Evolutionary conservation across 768 basidiomycete genomes (phyloP).

Genomic region (Tulasnella sp.): DNA sequence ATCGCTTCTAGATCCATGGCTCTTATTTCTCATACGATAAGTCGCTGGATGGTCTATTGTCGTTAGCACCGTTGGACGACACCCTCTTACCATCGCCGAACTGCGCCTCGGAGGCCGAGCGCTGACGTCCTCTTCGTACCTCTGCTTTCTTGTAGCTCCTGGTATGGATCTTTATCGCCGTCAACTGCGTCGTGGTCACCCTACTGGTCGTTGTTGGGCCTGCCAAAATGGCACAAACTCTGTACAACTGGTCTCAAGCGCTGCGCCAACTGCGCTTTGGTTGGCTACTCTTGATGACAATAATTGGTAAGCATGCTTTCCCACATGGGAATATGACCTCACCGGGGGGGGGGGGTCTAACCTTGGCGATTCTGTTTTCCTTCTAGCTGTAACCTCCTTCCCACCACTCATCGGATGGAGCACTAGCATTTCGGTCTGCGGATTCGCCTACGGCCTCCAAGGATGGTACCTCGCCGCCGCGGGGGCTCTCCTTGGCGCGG

Average conservation of each 20-base stretch:
- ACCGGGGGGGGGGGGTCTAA: not conserved
- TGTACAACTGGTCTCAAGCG: constrained; percentile 63
- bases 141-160: constrained; percentile 43
- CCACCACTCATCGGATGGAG: constrained; percentile 66
- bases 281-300: constrained; percentile 51
- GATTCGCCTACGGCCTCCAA: constrained; percentile 77
- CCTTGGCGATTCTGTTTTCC: not conserved
- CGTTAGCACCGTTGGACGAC: not conserved
- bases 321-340: not conserved
- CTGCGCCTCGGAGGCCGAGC: not conserved
- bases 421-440: constrained; percentile 61
- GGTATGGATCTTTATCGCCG: constrained; percentile 54
- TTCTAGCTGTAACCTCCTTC: constrained; percentile 38
- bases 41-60: not conserved
- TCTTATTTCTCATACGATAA: not conserved
- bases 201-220: constrained; percentile 56
- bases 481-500: constrained; percentile 61
- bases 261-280: constrained; percentile 59
- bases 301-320: constrained; percentile 47
- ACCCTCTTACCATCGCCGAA: not conserved
- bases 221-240: constrained; percentile 59
- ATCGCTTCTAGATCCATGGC: not conserved
- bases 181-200: constrained; percentile 46
- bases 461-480: constrained; percentile 64
- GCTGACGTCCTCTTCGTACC: not conserved